Conservation (phyloP, 352 stramenopile genomes). For the Phytophthora parvispora region DNA sequence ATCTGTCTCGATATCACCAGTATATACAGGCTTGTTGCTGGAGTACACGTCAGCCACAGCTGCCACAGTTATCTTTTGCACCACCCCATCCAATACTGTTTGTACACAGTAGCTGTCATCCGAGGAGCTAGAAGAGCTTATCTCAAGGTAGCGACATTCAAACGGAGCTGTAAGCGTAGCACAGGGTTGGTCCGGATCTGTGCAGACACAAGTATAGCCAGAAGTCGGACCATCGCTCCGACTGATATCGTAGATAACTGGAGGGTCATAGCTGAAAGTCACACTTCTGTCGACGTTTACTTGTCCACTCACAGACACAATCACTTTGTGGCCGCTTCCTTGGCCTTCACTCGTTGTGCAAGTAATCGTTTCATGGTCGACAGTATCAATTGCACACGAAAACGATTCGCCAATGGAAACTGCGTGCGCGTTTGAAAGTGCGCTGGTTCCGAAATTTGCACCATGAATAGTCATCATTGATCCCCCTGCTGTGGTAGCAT, state of each 20-base stretch:
- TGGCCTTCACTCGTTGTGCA: conserved; percentile 57
- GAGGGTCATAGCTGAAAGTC: conserved; percentile 56
- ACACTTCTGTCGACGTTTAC: conserved; percentile 16
- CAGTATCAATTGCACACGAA: conserved; percentile 42
- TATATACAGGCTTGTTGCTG: conserved; percentile 52
- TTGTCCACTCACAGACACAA: conserved; percentile 57
- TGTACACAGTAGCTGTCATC: conserved; percentile 46
- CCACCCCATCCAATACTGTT: conserved; percentile 21
- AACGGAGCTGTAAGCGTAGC: conserved; percentile 50
- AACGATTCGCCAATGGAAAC: conserved; percentile 41
- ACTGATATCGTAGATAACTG: conserved; percentile 53
- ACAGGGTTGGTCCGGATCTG: conserved; percentile 47
- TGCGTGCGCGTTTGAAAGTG: conserved; percentile 44
- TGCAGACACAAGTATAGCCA: conserved; percentile 62
- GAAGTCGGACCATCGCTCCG: conserved; percentile 50
- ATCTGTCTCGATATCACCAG: conserved; percentile 8
- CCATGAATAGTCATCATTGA: conserved; percentile 57
- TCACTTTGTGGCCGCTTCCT: conserved; percentile 39
- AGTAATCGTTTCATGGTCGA: conserved; percentile 46
- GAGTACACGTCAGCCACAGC: conserved; percentile 45
- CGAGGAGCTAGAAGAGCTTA: conserved; percentile 11
- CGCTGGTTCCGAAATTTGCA: conserved; percentile 57
- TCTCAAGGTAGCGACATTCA: conserved; percentile 45
- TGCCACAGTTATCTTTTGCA: conserved; percentile 39
- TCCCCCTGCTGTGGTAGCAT: conserved; percentile 52